Evolutionary conservation across 257 asterid species (phyloP), one percentile per base, ranked within the genome.

Genomic region (Catharanthus roseus): DNA sequence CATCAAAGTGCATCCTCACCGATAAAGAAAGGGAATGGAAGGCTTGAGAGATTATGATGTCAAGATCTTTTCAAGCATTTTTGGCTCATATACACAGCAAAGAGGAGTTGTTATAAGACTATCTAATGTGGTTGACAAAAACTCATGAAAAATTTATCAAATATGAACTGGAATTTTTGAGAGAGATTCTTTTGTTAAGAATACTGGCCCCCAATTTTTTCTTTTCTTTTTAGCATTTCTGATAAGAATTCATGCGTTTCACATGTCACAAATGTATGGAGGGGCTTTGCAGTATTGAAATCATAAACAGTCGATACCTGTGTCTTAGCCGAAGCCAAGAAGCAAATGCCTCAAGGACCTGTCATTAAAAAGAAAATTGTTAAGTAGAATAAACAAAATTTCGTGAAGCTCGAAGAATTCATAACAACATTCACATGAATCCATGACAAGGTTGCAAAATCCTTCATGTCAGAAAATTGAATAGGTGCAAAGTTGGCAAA

Each of bases 321-420:
- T 89, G 99, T 80, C 95, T 87, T 75, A 91, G 86, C 68, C 97
- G 95, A 71, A 95, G 84, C 99, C 99, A 95, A 79, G 99, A 95
- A 84, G 97, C 90, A 88, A 95, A 95, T 56, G 93, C 99, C 83
- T 95, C 99, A 28, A 95, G 96, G 72, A 88, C 97, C 99, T 95
- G 96, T 47, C 74, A 82, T 42, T 38, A 50, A 56, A 67, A 13
- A 11, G 16, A 69, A 56, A 26, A 23, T 34, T 18, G 2, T 15
- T 19, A 66, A 41, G 38, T 8, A 45, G 55, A 45, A 44, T 6
- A 66, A 42, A 42, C 36, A 47, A 36, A 5, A 21, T 7, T 33
- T 61, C 67, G 19, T 33, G 67, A 34, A 34, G 45, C 67, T 31
- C 24, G 24, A 33, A 31, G 12, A 6, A 15, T 1, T 60, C 42